Conservation (phyloP, 768 basidiomycete genomes). For the Crucibulum laeve region DNA sequence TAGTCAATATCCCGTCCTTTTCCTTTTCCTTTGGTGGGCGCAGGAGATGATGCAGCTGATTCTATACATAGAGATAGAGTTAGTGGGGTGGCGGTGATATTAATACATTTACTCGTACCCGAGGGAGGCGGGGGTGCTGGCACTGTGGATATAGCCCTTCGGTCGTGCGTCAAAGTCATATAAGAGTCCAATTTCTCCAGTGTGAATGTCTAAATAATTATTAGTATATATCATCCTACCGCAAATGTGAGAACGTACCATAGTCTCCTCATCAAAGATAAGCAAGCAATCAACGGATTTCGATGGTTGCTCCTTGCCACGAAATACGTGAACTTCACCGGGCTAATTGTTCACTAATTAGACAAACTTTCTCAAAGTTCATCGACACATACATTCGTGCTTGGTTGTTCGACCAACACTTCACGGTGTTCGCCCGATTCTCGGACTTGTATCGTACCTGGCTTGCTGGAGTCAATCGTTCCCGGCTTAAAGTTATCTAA, state of each 20-base stretch:
- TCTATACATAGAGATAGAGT: conserved; percentile 7
- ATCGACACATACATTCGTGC: conserved; percentile 47
- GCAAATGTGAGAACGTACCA: conserved; percentile 36
- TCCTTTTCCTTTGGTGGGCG: conserved; percentile 9
- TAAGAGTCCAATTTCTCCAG: conserved; percentile 74
- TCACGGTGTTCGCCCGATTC: conserved; percentile 46
- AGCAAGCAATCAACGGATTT: conserved; percentile 76
- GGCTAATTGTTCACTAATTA: conserved; percentile 24
- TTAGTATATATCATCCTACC: conserved; percentile 6
- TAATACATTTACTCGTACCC: conserved; percentile 22
- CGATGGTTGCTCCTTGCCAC: conserved; percentile 51
- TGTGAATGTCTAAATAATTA: conserved; percentile 52
- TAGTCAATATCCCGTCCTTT: conserved; percentile 9
- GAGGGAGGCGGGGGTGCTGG: conserved; percentile 21
- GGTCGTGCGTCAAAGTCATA: conserved; percentile 49
- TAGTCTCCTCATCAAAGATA: conserved; percentile 73
- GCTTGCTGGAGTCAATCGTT: conserved; percentile 60
- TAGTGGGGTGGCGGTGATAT: background rate
- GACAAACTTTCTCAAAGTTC: background rate
- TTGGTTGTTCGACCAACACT: conserved; percentile 62
- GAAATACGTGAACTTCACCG: conserved; percentile 51
- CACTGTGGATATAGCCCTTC: conserved; percentile 28
- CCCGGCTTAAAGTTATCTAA: conserved; percentile 76
- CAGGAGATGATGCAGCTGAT: conserved; percentile 15
- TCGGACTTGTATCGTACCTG: conserved; percentile 62